Percentiles rank a stretch among this genome's conserved stretches.
phyloP scores from a whole-genome alignment of 192 early-diverging fungal species.

The Coemansia sp. region DNA sequence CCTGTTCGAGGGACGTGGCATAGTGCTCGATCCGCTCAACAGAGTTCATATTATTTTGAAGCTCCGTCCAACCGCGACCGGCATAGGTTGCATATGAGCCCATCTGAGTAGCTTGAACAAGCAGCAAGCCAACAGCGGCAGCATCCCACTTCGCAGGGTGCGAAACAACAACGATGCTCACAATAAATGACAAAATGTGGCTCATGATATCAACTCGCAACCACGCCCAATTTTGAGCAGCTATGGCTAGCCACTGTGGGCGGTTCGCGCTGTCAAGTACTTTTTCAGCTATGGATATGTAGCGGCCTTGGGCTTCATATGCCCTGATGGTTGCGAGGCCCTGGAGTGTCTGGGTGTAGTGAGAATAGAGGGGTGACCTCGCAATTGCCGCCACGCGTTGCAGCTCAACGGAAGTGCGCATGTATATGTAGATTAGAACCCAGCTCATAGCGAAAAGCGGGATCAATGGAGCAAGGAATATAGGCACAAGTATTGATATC shows the following conservation, averaged over 20 bases:
- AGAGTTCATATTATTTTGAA: constrained; percentile 57
- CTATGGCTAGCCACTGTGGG: constrained; percentile 48
- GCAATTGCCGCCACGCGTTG: constrained; percentile 88
- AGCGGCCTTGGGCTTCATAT: constrained; percentile 54
- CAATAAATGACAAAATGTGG: constrained; percentile 27
- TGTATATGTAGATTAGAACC: constrained; percentile 72
- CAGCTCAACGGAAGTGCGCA: constrained; percentile 80
- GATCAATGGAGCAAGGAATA: constrained; percentile 71
- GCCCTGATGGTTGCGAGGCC: constrained; percentile 90
- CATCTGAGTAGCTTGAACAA: constrained; percentile 51
- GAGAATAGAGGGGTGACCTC: constrained; percentile 81
- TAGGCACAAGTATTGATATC: constrained; percentile 60
- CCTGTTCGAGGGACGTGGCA: constrained; percentile 32
- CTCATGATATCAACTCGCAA: constrained; percentile 42
- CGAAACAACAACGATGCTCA: constrained; percentile 38
- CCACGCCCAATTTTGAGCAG: constrained; percentile 46
- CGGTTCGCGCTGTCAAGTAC: constrained; percentile 41
- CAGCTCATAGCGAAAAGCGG: constrained; percentile 80
- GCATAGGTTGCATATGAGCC: constrained; percentile 43
- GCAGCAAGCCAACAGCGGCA: constrained; percentile 44
- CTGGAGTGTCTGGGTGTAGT: constrained; percentile 76
- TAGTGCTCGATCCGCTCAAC: constrained; percentile 49
- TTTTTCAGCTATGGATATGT: constrained; percentile 13
- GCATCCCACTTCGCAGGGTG: constrained; percentile 44
- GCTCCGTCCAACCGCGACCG: constrained; percentile 51